Evolutionary conservation across 2,329 filamentous ascomycete species (phyloP).

Genomic region (Celoporthe dispersa): DNA sequence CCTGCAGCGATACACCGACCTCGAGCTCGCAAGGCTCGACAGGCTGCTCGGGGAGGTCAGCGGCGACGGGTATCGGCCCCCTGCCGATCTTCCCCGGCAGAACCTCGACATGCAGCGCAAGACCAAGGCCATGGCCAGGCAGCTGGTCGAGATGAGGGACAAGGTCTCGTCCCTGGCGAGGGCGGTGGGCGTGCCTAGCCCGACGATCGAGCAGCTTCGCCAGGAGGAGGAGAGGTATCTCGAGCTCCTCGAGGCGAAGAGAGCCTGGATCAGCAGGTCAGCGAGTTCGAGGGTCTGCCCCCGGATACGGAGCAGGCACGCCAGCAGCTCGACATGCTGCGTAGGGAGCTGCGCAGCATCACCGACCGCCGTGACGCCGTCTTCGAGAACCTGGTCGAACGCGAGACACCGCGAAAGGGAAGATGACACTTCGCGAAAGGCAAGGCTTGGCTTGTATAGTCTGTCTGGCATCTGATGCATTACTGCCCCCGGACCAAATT

Average conservation of each 20-base stretch:
- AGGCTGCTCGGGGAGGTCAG: conserved; percentile 48
- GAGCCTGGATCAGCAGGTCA: conserved; percentile 64
- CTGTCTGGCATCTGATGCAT: neutral
- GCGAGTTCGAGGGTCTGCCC: conserved; percentile 72
- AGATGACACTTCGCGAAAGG: conserved; percentile 33
- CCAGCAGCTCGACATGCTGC: conserved; percentile 69
- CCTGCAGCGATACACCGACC: conserved; percentile 60
- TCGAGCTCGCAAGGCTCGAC: conserved; percentile 50
- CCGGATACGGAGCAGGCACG: conserved; percentile 71
- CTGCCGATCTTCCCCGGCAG: conserved; percentile 64
- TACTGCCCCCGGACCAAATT: neutral
- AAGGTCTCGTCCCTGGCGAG: conserved; percentile 50
- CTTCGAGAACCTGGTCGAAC: conserved; percentile 74
- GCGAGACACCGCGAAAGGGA: conserved; percentile 57
- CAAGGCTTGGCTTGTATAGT: neutral
- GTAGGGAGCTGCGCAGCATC: conserved; percentile 65
- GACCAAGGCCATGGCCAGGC: conserved; percentile 67
- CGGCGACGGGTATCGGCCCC: conserved; percentile 54
- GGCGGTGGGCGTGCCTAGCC: conserved; percentile 41
- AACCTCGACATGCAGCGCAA: conserved; percentile 76
- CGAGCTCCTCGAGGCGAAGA: conserved; percentile 60
- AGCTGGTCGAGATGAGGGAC: conserved; percentile 69
- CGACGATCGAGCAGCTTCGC: conserved; percentile 61
- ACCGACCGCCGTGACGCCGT: conserved; percentile 69
- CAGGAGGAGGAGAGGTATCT: conserved; percentile 63